Evolutionary conservation across 2,329 filamentous ascomycete species (phyloP), one percentile per base, ranked within the genome.

Genomic region (Elsinoe fawcettii): DNA sequence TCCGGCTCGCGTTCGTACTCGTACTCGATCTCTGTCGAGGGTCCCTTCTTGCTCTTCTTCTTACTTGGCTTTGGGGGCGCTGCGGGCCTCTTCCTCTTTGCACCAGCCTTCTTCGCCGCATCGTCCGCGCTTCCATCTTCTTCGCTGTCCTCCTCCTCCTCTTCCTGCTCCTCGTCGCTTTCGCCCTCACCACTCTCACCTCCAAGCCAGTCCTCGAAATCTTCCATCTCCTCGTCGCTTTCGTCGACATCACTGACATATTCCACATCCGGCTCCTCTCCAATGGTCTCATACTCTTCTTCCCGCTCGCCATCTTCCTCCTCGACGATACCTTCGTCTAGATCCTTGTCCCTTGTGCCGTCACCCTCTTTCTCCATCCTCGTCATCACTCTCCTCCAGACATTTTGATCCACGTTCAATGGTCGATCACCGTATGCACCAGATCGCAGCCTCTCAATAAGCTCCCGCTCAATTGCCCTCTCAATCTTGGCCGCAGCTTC

Each of bases 361-460:
- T 95, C 85, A 59, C 92, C 91, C 65, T 87, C 86, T 64, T 87
- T 82, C 80, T 99, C 93, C 73, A 99, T 79, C 2, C 90, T 90
- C 60, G 85, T 84, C 65, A 99, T 83, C 6, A 99, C 93, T 80
- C 91, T 95, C 81, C 95, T 95, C 93, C 93, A 99, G 60, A 99
- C 90, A 12, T 82, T 80, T 71, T 96, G 90, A 71, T 95, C 93
- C 54, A 96, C 91, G 69, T 99, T 99, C 63, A 99, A 78, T 41
- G 93, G 93, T 69, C 89, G 84, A 66, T 97, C 91, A 56, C 93
- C 93, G 72, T 99, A 97, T 2, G 91, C 91, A 46, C 93, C 93
- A 68, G 90, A 91, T 63, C 91, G 81, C 71, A 99, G 75, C 65
- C 93, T 80, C 74, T 97, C 90, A 65, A 99, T 87, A 63, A 99